These are phyloP conservation scores for Waltiozyma solani DNA, from an alignment of 1,139 yeast genomes.

Conservation along the genomic window DNA sequence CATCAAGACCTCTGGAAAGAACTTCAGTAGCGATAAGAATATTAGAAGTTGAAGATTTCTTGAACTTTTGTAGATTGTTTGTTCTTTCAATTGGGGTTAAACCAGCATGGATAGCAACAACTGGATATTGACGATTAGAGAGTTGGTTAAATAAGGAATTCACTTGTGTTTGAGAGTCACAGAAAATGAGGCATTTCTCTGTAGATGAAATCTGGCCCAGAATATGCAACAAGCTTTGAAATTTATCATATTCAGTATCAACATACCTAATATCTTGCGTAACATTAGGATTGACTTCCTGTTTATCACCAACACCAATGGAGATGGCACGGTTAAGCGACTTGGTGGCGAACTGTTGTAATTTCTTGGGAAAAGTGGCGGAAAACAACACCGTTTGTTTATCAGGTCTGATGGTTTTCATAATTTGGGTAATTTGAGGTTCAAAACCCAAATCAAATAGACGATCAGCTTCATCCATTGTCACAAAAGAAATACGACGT, in stretches of 20 bases:
- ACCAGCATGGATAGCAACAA: conserved; percentile 84
- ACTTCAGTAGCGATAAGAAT: conserved; percentile 85
- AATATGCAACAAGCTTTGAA: conserved; percentile 41
- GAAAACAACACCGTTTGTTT: conserved; percentile 89
- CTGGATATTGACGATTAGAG: conserved; percentile 43
- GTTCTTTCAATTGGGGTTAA: conserved; percentile 82
- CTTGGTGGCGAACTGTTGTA: conserved; percentile 66
- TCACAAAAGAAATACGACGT: conserved; percentile 64
- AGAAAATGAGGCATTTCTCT: conserved; percentile 67
- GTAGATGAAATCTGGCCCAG: conserved; percentile 27
- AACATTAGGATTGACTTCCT: conserved; percentile 77
- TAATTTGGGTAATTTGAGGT: conserved; percentile 84
- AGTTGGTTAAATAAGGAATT: conserved; percentile 58
- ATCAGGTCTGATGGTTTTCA: conserved; percentile 74
- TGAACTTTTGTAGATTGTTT: conserved; percentile 63
- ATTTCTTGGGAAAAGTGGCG: conserved; percentile 83
- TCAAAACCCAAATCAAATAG: conserved; percentile 98
- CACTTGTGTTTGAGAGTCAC: conserved; percentile 77
- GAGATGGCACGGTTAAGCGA: conserved; percentile 57
- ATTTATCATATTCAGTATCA: conserved; percentile 39
- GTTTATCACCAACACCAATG: conserved; percentile 73
- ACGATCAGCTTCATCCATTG: conserved; percentile 93
- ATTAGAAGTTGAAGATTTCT: conserved; percentile 37
- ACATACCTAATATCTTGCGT: conserved; percentile 61
- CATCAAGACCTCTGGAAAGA: conserved; percentile 92